These are phyloP conservation scores for Filosporella fistucella DNA, from an alignment of 495 filamentous ascomycete genomes.

Conservation along the genomic window DNA sequence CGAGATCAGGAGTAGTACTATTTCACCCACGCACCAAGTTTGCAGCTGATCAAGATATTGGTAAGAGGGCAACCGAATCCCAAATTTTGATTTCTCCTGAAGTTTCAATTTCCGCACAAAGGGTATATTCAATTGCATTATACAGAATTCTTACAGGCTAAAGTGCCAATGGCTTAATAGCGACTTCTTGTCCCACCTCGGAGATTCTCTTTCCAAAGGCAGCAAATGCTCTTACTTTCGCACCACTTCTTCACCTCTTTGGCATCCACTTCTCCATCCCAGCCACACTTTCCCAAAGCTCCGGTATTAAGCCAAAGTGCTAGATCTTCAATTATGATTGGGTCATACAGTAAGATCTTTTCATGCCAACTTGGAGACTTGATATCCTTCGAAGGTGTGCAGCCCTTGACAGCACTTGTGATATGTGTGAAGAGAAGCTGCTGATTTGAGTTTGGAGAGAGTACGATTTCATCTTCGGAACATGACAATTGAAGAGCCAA, in stretches of 20 bases:
- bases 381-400: slow-evolving; percentile 44
- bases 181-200: slow-evolving; percentile 18
- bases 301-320: slow-evolving; percentile 77
- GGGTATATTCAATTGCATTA: not conserved
- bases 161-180: too few relatives aligned
- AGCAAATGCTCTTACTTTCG: slow-evolving; percentile 75
- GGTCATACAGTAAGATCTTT: slow-evolving; percentile 92
- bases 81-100: too few relatives aligned
- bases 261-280: slow-evolving; percentile 59
- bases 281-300: slow-evolving; percentile 53
- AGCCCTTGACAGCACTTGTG: slow-evolving; percentile 55
- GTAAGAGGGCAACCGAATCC: too few relatives aligned
- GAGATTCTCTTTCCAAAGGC: slow-evolving; percentile 46
- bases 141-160: too few relatives aligned
- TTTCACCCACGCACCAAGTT: too few relatives aligned
- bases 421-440: slow-evolving; percentile 54
- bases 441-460: slow-evolving; percentile 31
- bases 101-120: too few relatives aligned
- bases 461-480: slow-evolving; percentile 16
- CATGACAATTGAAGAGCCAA: slow-evolving; percentile 31
- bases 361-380: slow-evolving; percentile 69
- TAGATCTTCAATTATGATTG: slow-evolving; percentile 84
- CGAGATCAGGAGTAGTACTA: too few relatives aligned
- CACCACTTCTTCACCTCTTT: slow-evolving; percentile 76
- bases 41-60: too few relatives aligned